A percentile compares a stretch with the other conserved stretches of the same genome.
phyloP scores from a whole-genome alignment of 352 stramenopile genomes.

The Globisporangium spinosum region DNA sequence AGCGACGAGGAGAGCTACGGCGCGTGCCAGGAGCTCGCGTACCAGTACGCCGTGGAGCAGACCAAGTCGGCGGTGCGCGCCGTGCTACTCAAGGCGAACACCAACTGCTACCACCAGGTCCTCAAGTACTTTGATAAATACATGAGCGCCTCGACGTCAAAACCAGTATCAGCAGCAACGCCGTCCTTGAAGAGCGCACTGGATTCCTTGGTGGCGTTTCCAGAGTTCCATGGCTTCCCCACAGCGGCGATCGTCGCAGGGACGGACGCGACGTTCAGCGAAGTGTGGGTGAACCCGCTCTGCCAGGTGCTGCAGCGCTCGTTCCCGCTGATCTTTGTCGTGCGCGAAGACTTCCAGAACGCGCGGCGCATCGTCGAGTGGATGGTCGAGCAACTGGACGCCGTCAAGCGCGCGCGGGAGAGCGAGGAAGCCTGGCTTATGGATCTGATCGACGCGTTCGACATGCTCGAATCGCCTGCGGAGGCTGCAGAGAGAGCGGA shows the following conservation, averaged over 20 bases:
- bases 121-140: slow-evolving; percentile 59
- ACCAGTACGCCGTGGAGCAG: slow-evolving; percentile 58
- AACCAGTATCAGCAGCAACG: neutral
- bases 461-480: slow-evolving; percentile 19
- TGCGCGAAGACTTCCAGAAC: slow-evolving; percentile 49
- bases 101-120: slow-evolving; percentile 62
- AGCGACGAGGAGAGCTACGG: slow-evolving; percentile 39
- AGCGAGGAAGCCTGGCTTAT: slow-evolving; percentile 57
- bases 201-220: slow-evolving; percentile 29
- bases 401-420: slow-evolving; percentile 28
- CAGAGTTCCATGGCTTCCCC: slow-evolving; percentile 46
- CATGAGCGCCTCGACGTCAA: slow-evolving; percentile 17
- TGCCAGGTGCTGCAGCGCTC: slow-evolving; percentile 61
- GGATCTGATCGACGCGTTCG: slow-evolving; percentile 44
- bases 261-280: slow-evolving; percentile 66
- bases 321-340: slow-evolving; percentile 59
- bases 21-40: slow-evolving; percentile 59
- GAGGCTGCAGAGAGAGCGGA: neutral
- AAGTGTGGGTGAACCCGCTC: slow-evolving; percentile 71
- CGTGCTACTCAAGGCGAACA: slow-evolving; percentile 61
- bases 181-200: slow-evolving; percentile 10
- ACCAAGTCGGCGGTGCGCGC: slow-evolving; percentile 47
- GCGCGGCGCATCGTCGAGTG: slow-evolving; percentile 66
- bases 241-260: slow-evolving; percentile 65
- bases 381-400: slow-evolving; percentile 49